Evolutionary conservation across 192 early-diverging fungal genomes (phyloP), one percentile per base, ranked within the genome.

Genomic region (Funneliformis geosporum): DNA sequence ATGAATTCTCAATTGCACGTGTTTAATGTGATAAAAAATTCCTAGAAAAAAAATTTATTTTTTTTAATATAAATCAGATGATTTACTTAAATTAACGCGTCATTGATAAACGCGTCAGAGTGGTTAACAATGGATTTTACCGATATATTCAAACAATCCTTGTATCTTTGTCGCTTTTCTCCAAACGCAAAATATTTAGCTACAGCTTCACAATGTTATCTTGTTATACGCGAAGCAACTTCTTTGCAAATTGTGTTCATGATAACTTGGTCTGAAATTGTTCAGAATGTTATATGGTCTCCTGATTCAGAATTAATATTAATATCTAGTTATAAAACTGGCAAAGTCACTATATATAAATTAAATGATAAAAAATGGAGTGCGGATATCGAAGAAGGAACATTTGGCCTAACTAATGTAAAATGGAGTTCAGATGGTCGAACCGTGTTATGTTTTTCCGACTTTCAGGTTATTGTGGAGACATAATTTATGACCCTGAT

Each of bases 181-280:
- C 93, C 93, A 2, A 80, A 89, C 68, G 87, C 84, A 5, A 83
- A 85, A 33, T 90, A 90, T 76, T 83, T 96, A 16, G 95, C 94
- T n/a, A 92, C 89, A 10, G 90, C 83, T 39, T 89, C 92, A 4
- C 83, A 88, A 21, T 85, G 86, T 44, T 86, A 90, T 18, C 85
- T 96, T 33, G 87, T 95, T 25, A 86, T 96, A 79, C 90, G 95
- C 27, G 87, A 94, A 59, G 83, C 90, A 0, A 80, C 86, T 14
- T 84, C 91, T 7, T 87, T 95, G 60, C 82, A 89, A 64, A 87
- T 96, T 75, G 61, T 90, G 10, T 85, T 86, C 62, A 81, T 91
- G 25, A 18, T 59, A 25, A 44, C 11, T 6, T 67, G 43, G 72
- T 4, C 65, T 81, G 18, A 80, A 73, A 1, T 73, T 78, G 25